These are phyloP conservation scores for Austroboletus olivaceoglutinosus DNA, from an alignment of 1,284 basidiomycete genomes.

Conservation along the genomic window DNA sequence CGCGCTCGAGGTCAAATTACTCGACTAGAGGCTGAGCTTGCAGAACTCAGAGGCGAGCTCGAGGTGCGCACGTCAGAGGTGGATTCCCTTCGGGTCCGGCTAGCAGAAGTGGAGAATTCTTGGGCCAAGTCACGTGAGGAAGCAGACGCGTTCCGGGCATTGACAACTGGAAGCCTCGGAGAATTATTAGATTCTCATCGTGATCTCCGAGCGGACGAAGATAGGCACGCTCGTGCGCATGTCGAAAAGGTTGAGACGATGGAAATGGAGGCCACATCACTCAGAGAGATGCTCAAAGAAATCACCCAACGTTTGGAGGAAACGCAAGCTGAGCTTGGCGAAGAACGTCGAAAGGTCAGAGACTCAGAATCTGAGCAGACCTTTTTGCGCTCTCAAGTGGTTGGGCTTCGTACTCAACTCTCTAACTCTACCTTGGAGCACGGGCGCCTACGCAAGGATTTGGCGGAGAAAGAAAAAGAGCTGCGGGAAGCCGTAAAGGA, in stretches of 20 bases:
- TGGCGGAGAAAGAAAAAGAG: slow-evolving; percentile 67
- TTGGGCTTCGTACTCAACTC: slow-evolving; percentile 76
- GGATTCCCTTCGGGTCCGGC: slow-evolving; percentile 61
- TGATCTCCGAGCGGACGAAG: slow-evolving; percentile 77
- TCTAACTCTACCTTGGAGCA: slow-evolving; percentile 70
- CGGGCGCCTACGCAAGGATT: slow-evolving; percentile 68
- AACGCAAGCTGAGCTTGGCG: slow-evolving; percentile 64
- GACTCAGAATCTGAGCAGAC: slow-evolving; percentile 73
- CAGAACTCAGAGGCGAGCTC: slow-evolving; percentile 75
- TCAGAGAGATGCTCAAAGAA: slow-evolving; percentile 79
- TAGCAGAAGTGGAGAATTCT: slow-evolving; percentile 78
- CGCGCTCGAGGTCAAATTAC: slow-evolving; percentile 65
- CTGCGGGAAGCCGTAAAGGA: slow-evolving; percentile 68
- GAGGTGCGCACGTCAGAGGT: slow-evolving; percentile 72
- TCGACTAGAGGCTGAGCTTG: slow-evolving; percentile 70
- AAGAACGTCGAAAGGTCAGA: slow-evolving; percentile 65
- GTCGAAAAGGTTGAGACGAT: slow-evolving; percentile 79
- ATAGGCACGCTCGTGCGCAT: slow-evolving; percentile 69
- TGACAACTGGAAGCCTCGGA: slow-evolving; percentile 82
- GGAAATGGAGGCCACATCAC: slow-evolving; percentile 71
- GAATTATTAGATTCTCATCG: slow-evolving; percentile 83
- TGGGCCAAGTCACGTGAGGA: slow-evolving; percentile 90
- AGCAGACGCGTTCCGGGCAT: slow-evolving; percentile 78
- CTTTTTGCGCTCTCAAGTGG: slow-evolving; percentile 73
- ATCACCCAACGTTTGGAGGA: slow-evolving; percentile 69